Base-by-base conservation (phyloP, 345 rosid species). In the Citrus hindsii region DNA sequence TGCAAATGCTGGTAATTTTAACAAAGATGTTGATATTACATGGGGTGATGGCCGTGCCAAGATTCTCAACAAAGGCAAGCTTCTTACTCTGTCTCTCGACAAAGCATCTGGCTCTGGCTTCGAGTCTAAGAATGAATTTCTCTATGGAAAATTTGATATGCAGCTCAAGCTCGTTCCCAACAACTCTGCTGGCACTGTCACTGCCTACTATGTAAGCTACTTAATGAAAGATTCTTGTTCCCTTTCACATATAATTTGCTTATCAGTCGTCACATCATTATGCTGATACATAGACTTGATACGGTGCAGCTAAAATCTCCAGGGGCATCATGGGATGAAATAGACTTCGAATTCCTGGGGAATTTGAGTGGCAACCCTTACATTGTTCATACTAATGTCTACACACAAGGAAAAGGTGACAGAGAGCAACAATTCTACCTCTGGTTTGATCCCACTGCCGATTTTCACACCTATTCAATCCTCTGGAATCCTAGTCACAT, bases 281-380 rank as follows among this genome's bases (percentile, higher is more conserved):
- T 35, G 53, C 59, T 75, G 27, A 75, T 6, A 6, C 4, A 28
- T 55, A 24, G 30, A 38, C n/a, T 38, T 19, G 40, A 22, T 6
- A 9, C 63, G 18, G 12, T 82, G 84, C 88, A 90, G 93, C 73
- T 93, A 56, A 84, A 83, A 33, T 91, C 97, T 0, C 67, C 73
- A 51, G 97, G 94, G 51, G 75, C 86, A 65, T 56, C 83, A 9
- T 88, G 91, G 89, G 95, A 92, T 72, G 97, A 92, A 71, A 89
- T 93, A 19, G 94, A 90, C 76, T 88, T 93, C 35, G 98, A 92
- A 76, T 93, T 93, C 88, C 74, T 90, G 73, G 96, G 98, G 33
- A 93, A 93, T 76, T 61, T 87, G 67, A 91, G 86, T 24, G 95
- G 94, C 40, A 82, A 89, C 2, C 97, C 95, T 56, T 91, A 89